Base-by-base conservation (phyloP, 164 flowering plant species). In the Taxillus chinensis region DNA sequence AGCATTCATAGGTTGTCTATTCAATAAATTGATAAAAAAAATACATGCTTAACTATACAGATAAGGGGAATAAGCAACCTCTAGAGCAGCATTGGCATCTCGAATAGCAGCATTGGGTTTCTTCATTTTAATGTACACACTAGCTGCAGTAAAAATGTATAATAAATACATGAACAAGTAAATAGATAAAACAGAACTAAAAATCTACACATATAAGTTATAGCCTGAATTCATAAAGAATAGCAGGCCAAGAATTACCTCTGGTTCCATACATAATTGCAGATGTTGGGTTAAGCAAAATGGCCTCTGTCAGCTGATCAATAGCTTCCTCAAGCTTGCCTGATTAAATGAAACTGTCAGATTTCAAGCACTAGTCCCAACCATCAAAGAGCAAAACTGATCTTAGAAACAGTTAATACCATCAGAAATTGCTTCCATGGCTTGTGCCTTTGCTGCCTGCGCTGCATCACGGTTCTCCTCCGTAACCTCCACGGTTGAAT, bases 71-170 rank as follows among this genome's bases (percentile, higher is more conserved):
- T 27, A 27, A 27, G 27, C 27, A 51, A 88, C 98, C 97, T 90
- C 89, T 46, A 93, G 70, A 69, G 99, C 99, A 2, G 99, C 96
- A 83, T 53, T 78, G 49, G 99, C 97, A 79, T 93, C 99, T 8
- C 90, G 80, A 60, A 88, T 85, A 41, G 98, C 98, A 66, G 98
- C 98, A 80, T 90, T 93, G 8, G 98, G 98, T 65, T 93, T 90
- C 86, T 87, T 89, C 95, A 87, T 82, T 65, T 90, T 93, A 71
- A 93, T 71, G 64, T 77, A 93, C 5, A 93, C 95, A 70, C 69
- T 84, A 56, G 99, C 99, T 92, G 87, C 67, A 71, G 53, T 17
- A 64, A 63, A 11, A 53, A 39, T 8, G 59, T 45, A 10, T 15
- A 57, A 9, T 0, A 38, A 37, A 15, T 10, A 5, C 4, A 14